Conservation (phyloP, 176 grass and related monocot species). For the Carex littledalei region DNA sequence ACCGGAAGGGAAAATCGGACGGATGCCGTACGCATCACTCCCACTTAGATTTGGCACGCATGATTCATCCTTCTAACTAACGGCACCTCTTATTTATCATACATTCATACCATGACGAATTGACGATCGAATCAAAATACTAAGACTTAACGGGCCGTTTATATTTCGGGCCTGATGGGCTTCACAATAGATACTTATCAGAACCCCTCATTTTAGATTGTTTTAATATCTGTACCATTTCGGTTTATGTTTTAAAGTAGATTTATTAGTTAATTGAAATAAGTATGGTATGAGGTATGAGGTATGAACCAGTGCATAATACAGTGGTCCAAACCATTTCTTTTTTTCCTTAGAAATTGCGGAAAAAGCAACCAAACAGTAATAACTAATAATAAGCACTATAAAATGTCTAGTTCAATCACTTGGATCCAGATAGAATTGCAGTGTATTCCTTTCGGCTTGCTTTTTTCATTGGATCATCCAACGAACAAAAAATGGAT, state of each 20-base stretch:
- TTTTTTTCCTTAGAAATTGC: not conserved
- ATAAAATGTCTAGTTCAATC: conserved; percentile 15
- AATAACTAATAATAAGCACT: not conserved
- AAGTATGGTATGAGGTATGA: too few relatives aligned
- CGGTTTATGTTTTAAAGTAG: too few relatives aligned
- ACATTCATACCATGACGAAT: too few relatives aligned
- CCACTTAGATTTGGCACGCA: too few relatives aligned
- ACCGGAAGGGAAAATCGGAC: conserved; percentile 26
- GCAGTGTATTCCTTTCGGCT: not conserved
- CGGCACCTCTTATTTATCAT: too few relatives aligned
- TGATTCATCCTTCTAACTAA: not conserved
- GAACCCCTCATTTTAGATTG: too few relatives aligned
- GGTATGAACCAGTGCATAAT: not conserved
- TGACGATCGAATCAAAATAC: not conserved
- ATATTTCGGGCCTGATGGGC: not conserved
- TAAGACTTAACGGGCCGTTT: not conserved
- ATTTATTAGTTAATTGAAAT: too few relatives aligned
- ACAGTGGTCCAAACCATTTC: not conserved
- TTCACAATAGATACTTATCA: not conserved
- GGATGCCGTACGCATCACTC: conserved; percentile 26
- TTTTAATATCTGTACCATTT: too few relatives aligned
- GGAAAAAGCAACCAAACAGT: not conserved
- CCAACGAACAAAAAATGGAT: not conserved
- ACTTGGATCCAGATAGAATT: not conserved
- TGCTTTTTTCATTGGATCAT: not conserved